Evolutionary conservation across 495 filamentous ascomycete genomes (phyloP).

Genomic region (Aspergillus hancockii): DNA sequence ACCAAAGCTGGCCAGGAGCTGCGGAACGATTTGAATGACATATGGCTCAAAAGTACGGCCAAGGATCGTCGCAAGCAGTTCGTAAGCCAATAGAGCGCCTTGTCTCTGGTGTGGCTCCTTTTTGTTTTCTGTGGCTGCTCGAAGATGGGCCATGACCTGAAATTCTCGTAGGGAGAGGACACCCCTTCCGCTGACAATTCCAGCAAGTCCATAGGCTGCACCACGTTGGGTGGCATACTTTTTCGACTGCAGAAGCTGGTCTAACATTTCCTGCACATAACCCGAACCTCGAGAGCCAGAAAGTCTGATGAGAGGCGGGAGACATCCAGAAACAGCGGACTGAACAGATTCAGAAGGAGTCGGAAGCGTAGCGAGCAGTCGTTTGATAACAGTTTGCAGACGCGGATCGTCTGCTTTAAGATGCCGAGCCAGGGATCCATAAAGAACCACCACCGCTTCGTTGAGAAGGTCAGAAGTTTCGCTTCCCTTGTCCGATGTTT

Average conservation of each 20-base stretch:
- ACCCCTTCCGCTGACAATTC: constrained; percentile 82
- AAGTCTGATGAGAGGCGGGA: constrained; percentile 83
- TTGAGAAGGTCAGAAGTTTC: constrained; percentile 83
- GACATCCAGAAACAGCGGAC: constrained; percentile 89
- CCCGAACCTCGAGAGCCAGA: constrained; percentile 72
- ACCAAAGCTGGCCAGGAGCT: constrained; percentile 85
- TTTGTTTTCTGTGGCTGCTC: constrained; percentile 81
- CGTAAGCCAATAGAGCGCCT: constrained; percentile 85
- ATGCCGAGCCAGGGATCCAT: constrained; percentile 89
- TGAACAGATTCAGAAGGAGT: constrained; percentile 98
- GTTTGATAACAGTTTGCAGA: constrained; percentile 79
- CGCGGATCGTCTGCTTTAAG: constrained; percentile 79
- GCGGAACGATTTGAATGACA: constrained; percentile 90
- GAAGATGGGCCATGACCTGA: constrained; percentile 79
- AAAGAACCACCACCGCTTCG: constrained; percentile 95
- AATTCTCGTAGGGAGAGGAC: constrained; percentile 80
- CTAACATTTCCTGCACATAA: constrained; percentile 78
- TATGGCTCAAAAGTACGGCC: constrained; percentile 93
- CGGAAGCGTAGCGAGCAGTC: constrained; percentile 79
- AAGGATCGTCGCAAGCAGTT: constrained; percentile 82
- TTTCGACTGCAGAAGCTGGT: constrained; percentile 78
- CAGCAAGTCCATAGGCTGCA: constrained; percentile 92
- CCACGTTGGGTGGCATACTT: constrained; percentile 88
- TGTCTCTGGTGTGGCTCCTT: constrained; percentile 87
- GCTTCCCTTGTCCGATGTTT: constrained; percentile 75